Conservation (phyloP, 2,329 filamentous ascomycete genomes). For the Aspergillus chevalieri region DNA sequence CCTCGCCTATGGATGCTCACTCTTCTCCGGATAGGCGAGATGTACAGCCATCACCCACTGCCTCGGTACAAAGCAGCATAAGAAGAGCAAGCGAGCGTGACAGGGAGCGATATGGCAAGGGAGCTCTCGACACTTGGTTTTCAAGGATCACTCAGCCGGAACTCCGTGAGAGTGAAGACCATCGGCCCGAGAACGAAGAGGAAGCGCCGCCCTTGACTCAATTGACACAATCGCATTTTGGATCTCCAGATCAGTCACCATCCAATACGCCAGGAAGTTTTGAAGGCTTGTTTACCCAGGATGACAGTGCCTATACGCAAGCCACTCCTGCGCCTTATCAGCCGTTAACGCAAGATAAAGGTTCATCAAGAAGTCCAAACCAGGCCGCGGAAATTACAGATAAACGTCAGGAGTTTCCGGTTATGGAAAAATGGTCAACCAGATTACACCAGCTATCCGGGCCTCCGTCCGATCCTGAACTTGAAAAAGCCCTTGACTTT, state of each 20-base stretch:
- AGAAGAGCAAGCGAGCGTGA: constrained; percentile 14
- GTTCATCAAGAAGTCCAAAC: background rate
- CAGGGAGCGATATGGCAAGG: constrained; percentile 18
- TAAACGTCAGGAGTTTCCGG: constrained; percentile 14
- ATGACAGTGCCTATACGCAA: background rate
- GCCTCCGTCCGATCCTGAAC: constrained; percentile 9
- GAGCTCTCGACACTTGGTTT: constrained; percentile 29
- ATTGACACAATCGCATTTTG: constrained; percentile 12
- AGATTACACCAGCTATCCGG: constrained; percentile 13
- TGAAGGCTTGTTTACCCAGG: background rate
- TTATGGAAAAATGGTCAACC: constrained; percentile 19
- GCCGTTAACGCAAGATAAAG: background rate
- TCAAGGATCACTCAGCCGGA: constrained; percentile 10
- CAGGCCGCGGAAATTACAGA: background rate
- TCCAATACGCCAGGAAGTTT: background rate
- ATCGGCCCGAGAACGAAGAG: background rate
- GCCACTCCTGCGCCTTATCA: background rate
- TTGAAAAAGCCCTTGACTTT: constrained; percentile 33
- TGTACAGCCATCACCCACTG: constrained; percentile 7
- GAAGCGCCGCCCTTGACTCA: constrained; percentile 6
- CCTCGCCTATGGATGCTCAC: constrained; percentile 7
- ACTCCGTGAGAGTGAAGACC: background rate
- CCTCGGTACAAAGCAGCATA: background rate
- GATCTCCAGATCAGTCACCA: background rate
- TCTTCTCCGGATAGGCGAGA: background rate